phyloP scores from a whole-genome alignment of 2,329 filamentous ascomycete genomes.

The Pyrenochaeta sp. region DNA sequence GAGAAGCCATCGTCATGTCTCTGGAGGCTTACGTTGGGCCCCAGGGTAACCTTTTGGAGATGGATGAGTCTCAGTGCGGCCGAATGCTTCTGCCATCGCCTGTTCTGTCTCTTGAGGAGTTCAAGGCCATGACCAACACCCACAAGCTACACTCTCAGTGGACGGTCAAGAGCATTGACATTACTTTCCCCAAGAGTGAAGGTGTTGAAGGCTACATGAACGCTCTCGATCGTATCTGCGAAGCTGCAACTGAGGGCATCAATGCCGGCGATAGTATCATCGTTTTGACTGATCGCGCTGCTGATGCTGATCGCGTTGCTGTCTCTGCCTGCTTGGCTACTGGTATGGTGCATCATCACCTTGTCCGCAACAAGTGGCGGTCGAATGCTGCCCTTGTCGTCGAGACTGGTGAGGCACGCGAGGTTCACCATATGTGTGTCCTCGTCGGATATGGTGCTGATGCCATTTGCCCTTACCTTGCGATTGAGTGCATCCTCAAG shows the following conservation, averaged over 20 bases:
- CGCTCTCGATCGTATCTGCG: conserved; percentile 87
- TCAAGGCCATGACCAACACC: conserved; percentile 86
- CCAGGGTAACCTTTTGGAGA: conserved; percentile 93
- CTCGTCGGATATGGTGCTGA: conserved; percentile 94
- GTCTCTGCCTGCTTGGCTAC: conserved; percentile 89
- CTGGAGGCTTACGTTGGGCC: conserved; percentile 95
- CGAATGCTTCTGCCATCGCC: conserved; percentile 87
- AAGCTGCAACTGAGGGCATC: conserved; percentile 83
- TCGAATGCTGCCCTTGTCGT: conserved; percentile 86
- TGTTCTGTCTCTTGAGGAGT: conserved; percentile 87
- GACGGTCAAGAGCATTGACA: conserved; percentile 89
- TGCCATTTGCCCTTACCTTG: conserved; percentile 92
- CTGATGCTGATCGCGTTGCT: conserved; percentile 80
- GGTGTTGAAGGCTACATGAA: conserved; percentile 85
- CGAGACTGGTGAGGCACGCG: conserved; percentile 93
- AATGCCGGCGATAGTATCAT: conserved; percentile 85
- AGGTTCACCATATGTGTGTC: conserved; percentile 99
- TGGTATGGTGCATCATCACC: conserved; percentile 92
- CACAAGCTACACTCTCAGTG: conserved; percentile 75
- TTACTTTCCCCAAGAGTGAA: conserved; percentile 88
- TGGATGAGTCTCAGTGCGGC: conserved; percentile 88
- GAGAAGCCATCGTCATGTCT: conserved; percentile 98
- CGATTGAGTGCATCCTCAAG: conserved; percentile 96
- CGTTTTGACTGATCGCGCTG: conserved; percentile 87
- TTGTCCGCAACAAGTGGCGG: conserved; percentile 95